Base-by-base conservation (phyloP, 257 asterid species). In the Przewalskia tangutica region DNA sequence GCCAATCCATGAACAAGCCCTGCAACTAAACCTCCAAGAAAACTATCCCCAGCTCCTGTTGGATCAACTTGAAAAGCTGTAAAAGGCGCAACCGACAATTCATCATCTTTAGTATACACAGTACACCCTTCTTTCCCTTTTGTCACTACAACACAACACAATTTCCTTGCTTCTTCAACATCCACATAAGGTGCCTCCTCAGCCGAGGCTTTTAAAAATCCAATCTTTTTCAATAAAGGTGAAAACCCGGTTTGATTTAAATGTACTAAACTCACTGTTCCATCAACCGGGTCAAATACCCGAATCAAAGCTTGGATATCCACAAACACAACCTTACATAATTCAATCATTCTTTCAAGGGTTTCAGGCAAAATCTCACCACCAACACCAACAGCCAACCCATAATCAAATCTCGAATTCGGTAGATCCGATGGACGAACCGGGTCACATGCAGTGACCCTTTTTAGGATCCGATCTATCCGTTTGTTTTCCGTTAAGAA, bases 1-100 rank as follows among this genome's bases (percentile, higher is more conserved):
- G 92, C 54, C 89, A 94, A 82, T 42, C 97, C 99, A 54, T 89
- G 90, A 20, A 85, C 89, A 46, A 94, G 87, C 67, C 99, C 99
- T 3, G 88, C 93, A 10, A 94, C 98, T 68, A 95, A 88, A 13
- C 99, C 99, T 6, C 97, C 99, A 36, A 95, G 89, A 38, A 94
- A 95, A 80, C 99, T 92, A 86, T 95, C 99, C 53, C 99, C 98
- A 13, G 99, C 98, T 2, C 99, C 99, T 0, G 99, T 95, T 6
- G 98, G 98, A 85, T 95, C 99, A 84, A 94, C 92, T 90, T 95
- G 97, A 77, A 90, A 84, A 0, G 97, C 84, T 3, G 90, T 89
- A 75, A 95, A 95, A 7, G 99, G 97, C 14, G 89, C 89, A 59
- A 95, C 83, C 85, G 83, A 86, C 90, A 88, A 90, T 89, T 90